phyloP scores from a whole-genome alignment of 2,329 filamentous ascomycete species.

The Furcasterigmium furcatum region DNA sequence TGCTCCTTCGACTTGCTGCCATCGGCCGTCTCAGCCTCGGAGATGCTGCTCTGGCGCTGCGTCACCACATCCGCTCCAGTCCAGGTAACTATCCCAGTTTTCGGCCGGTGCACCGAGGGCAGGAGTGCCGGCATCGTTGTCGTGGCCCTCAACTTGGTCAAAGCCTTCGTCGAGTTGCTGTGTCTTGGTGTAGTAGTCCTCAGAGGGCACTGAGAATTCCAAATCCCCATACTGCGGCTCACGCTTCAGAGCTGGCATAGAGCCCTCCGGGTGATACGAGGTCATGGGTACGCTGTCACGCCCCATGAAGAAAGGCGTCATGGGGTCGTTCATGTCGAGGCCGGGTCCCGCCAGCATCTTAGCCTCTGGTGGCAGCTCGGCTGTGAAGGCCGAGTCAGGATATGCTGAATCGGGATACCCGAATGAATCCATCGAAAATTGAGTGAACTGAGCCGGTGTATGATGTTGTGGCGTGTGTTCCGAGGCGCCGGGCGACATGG shows the following conservation, averaged over 20 bases:
- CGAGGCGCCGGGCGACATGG: conserved; percentile 21
- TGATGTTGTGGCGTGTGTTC: conserved; percentile 19
- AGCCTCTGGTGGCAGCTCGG: conserved; percentile 36
- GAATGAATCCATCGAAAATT: no score
- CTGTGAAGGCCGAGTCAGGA: conserved; percentile 35
- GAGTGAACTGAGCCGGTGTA: no score
- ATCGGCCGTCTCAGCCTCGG: conserved; percentile 1
- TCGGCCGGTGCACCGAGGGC: background rate
- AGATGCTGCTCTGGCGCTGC: background rate
- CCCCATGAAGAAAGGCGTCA: conserved; percentile 9
- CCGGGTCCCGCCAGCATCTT: conserved; percentile 33
- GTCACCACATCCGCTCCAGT: conserved; percentile 1
- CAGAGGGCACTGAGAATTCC: background rate
- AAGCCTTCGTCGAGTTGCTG: background rate
- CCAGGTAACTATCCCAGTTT: conserved; percentile 1
- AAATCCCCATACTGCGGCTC: background rate
- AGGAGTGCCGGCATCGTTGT: background rate
- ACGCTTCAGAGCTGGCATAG: background rate
- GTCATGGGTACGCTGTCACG: background rate
- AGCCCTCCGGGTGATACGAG: background rate
- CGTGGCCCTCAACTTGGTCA: background rate
- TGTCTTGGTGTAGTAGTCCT: background rate
- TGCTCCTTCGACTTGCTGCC: no score
- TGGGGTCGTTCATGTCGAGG: conserved; percentile 23
- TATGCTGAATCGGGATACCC: no score